These are phyloP conservation scores for Phytophthora cactorum DNA, from an alignment of 352 stramenopile species.

Conservation along the genomic window DNA sequence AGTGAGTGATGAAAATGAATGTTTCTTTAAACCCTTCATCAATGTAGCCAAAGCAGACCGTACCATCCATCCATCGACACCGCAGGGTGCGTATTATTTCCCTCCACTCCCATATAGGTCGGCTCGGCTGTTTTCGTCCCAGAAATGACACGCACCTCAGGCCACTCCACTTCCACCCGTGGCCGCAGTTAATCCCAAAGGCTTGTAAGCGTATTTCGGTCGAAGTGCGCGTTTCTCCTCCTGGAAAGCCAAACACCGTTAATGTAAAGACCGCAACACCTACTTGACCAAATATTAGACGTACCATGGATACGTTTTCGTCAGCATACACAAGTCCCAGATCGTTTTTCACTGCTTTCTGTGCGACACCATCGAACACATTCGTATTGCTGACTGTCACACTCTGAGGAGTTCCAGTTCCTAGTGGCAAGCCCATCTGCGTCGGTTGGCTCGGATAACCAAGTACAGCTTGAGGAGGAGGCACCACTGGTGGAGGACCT, in stretches of 20 bases:
- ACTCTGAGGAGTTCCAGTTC: conserved; percentile 3
- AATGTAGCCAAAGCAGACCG: conserved; percentile 28
- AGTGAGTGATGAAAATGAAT: conserved; percentile 40
- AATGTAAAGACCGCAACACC: too few relatives aligned
- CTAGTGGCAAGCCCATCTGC: conserved; percentile 6
- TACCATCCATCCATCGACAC: conserved; percentile 35
- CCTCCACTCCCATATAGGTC: conserved; percentile 3
- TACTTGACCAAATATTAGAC: not conserved
- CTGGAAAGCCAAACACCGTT: conserved; percentile 25
- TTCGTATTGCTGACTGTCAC: conserved; percentile 36
- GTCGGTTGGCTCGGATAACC: conserved; percentile 35
- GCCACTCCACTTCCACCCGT: conserved; percentile 13
- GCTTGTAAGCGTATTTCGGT: conserved; percentile 80
- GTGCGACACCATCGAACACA: conserved; percentile 36
- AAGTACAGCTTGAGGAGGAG: conserved; percentile 23
- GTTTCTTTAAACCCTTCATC: conserved; percentile 41
- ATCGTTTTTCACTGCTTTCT: conserved; percentile 41
- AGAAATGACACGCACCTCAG: conserved; percentile 23
- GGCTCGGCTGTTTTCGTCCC: not conserved
- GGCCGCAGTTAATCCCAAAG: conserved; percentile 21
- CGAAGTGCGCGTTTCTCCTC: conserved; percentile 83
- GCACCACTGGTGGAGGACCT: conserved; percentile 21
- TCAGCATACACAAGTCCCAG: conserved; percentile 64
- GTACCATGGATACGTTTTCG: conserved; percentile 65
- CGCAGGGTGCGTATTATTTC: not conserved